A percentile compares a stretch with the other conserved stretches of the same genome.
phyloP scores from a whole-genome alignment of 2,329 filamentous ascomycete species.

The Colletotrichum sublineola region DNA sequence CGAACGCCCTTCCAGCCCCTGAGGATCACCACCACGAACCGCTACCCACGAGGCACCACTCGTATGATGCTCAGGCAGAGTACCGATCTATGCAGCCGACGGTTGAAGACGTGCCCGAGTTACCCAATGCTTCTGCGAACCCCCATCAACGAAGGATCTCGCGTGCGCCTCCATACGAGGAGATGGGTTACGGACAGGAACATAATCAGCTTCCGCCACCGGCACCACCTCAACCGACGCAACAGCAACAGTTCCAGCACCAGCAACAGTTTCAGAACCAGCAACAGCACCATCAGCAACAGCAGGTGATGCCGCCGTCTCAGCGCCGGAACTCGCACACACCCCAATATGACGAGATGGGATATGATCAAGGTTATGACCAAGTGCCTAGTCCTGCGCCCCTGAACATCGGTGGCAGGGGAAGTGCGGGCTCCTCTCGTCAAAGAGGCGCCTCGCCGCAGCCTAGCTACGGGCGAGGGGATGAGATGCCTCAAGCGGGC shows the following conservation, averaged over 20 bases:
- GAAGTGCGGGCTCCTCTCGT: constrained; percentile 45
- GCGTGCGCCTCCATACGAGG: constrained; percentile 46
- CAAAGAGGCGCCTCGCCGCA: constrained; percentile 33
- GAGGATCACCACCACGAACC: constrained; percentile 52
- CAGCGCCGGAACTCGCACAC: constrained; percentile 20
- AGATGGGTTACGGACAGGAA: constrained; percentile 41
- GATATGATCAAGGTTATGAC: constrained; percentile 50
- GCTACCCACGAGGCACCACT: constrained; percentile 60
- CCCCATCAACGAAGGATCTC: constrained; percentile 47
- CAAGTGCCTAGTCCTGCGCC: constrained; percentile 59
- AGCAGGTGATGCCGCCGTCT: constrained; percentile 23
- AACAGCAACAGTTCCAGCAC: constrained; percentile 1
- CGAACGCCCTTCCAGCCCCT: constrained; percentile 48
- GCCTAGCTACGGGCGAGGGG: constrained; percentile 23
- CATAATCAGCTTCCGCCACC: constrained; percentile 12
- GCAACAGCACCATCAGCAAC: not conserved
- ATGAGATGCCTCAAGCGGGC: constrained; percentile 35
- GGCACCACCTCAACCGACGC: not conserved
- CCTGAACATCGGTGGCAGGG: constrained; percentile 57
- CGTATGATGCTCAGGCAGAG: constrained; percentile 64
- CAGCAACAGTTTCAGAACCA: not conserved
- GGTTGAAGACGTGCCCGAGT: constrained; percentile 74
- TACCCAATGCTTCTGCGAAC: constrained; percentile 51
- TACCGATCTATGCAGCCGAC: constrained; percentile 70
- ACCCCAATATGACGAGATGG: constrained; percentile 54